Conservation (phyloP, 176 grass and related monocot species). For the Aegilops sharonensis region DNA sequence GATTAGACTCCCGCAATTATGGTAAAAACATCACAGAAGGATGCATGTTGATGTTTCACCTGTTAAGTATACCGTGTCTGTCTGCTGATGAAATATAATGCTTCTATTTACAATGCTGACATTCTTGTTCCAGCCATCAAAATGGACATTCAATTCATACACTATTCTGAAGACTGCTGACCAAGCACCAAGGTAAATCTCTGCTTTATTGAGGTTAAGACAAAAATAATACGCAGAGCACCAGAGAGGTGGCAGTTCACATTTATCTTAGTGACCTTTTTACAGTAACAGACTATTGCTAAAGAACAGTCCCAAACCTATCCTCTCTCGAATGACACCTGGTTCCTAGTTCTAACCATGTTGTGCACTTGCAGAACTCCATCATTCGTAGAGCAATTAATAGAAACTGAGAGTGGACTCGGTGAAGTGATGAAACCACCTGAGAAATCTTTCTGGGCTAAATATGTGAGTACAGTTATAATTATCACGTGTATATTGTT, state of each 20-base stretch:
- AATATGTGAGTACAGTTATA: constrained; percentile 78
- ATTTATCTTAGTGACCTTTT: neutral
- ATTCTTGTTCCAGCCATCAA: constrained; percentile 74
- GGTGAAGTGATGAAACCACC: constrained; percentile 81
- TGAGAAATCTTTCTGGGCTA: constrained; percentile 97
- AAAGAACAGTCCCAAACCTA: neutral
- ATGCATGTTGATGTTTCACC: neutral
- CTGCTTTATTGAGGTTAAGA: neutral
- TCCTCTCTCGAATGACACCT: neutral
- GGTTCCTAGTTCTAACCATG: neutral
- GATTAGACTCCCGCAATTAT: neutral
- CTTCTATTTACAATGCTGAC: constrained; percentile 13
- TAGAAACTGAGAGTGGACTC: constrained; percentile 60
- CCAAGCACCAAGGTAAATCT: constrained; percentile 82
- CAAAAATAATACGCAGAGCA: neutral
- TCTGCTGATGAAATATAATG: constrained; percentile 2
- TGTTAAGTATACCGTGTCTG: neutral
- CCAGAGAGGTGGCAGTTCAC: neutral
- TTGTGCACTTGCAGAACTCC: constrained; percentile 69
- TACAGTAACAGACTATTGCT: neutral
- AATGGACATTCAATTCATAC: constrained; percentile 91
- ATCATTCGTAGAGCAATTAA: constrained; percentile 78
- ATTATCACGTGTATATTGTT: constrained; percentile 7
- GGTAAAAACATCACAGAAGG: neutral
- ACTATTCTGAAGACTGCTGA: constrained; percentile 88